phyloP scores from a whole-genome alignment of 495 filamentous ascomycete genomes.

The Glonium stellatum region DNA sequence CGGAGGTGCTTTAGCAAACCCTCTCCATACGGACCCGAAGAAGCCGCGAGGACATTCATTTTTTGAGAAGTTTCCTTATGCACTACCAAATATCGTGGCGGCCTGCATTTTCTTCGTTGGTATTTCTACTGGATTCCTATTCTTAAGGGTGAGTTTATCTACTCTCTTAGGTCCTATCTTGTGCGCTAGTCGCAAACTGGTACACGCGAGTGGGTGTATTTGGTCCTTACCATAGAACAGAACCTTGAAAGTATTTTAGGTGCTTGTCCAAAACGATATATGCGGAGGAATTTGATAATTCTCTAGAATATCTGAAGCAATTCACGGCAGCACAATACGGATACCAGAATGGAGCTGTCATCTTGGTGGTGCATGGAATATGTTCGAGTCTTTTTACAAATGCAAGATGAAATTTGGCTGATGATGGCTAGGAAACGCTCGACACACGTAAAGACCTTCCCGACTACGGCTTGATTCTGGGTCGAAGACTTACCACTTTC shows the following conservation, averaged over 20 bases:
- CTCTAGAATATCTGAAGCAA: too few relatives aligned
- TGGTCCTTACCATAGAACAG: too few relatives aligned
- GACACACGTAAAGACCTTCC: constrained; percentile 52
- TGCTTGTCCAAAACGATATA: too few relatives aligned
- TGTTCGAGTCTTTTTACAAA: too few relatives aligned
- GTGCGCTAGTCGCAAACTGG: too few relatives aligned
- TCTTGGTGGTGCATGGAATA: too few relatives aligned
- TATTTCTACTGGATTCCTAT: constrained; percentile 61
- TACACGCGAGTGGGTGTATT: too few relatives aligned
- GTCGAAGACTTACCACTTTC: constrained; percentile 39
- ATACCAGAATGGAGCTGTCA: too few relatives aligned
- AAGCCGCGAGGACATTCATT: constrained; percentile 61
- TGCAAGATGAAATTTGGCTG: background rate
- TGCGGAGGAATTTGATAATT: too few relatives aligned
- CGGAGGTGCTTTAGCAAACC: constrained; percentile 77
- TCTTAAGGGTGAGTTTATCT: constrained; percentile 45
- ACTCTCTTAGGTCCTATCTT: too few relatives aligned
- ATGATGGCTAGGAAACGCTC: constrained; percentile 52
- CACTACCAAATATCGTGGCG: constrained; percentile 72
- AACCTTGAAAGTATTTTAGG: too few relatives aligned
- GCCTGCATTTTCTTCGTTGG: constrained; percentile 66
- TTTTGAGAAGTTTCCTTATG: constrained; percentile 69
- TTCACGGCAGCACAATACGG: too few relatives aligned
- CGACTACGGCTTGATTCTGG: constrained; percentile 66
- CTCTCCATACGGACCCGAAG: constrained; percentile 59